phyloP scores from a whole-genome alignment of 306 rosid species.

The Vachellia collinsii region DNA sequence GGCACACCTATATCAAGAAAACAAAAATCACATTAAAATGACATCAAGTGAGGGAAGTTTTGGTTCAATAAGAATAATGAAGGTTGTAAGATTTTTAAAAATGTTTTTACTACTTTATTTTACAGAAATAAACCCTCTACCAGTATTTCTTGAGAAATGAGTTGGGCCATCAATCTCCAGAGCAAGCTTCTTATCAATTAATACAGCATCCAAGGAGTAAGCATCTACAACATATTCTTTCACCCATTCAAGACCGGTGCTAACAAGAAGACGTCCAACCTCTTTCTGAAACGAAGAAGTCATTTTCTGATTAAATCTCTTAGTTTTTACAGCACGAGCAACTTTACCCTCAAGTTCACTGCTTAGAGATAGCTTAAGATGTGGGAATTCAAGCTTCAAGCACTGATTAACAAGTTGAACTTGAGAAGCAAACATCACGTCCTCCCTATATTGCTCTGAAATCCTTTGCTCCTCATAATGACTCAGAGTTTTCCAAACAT shows the following conservation, averaged over 20 bases:
- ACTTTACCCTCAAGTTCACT: constrained; percentile 68
- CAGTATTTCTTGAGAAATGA: constrained; percentile 93
- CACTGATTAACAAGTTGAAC: constrained; percentile 80
- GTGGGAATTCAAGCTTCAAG: constrained; percentile 83
- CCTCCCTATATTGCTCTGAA: constrained; percentile 82
- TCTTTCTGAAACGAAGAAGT: constrained; percentile 87
- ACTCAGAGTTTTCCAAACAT: constrained; percentile 16
- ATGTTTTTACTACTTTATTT: constrained; percentile 13
- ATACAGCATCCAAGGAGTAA: constrained; percentile 82
- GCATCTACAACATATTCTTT: constrained; percentile 74
- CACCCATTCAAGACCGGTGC: constrained; percentile 84
- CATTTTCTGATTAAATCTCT: constrained; percentile 70
- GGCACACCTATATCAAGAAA: constrained; percentile 61
- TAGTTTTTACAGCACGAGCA: constrained; percentile 66
- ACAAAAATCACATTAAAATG: background rate
- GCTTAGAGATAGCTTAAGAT: constrained; percentile 68
- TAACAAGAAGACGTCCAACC: constrained; percentile 80
- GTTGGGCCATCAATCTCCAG: constrained; percentile 98
- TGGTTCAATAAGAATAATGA: background rate
- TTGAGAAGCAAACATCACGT: constrained; percentile 91
- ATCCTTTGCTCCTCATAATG: constrained; percentile 48
- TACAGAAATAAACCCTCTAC: constrained; percentile 44
- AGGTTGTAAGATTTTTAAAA: constrained; percentile 3
- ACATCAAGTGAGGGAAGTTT: constrained; percentile 4
- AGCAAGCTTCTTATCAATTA: constrained; percentile 78